Evolutionary conservation across 2,329 filamentous ascomycete genomes (phyloP), one percentile per base, ranked within the genome.

Genomic region (Neophaeococcomyces mojaviensis): DNA sequence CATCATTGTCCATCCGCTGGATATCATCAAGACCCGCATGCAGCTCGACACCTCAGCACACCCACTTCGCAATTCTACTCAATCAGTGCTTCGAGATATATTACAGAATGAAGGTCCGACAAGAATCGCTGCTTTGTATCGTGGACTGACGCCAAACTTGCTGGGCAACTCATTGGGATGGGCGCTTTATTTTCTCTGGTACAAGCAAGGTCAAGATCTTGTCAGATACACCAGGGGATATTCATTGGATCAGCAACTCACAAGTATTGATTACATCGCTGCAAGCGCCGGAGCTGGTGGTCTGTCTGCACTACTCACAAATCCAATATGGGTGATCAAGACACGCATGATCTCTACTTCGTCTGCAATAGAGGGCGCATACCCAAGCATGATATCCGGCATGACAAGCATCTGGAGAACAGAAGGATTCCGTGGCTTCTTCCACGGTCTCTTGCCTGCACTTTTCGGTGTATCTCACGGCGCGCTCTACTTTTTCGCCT

Each of bases 281-380:
- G 80, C 88, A 3, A 89, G 86, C 28, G 85, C 76, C 2, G 63
- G 69, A 31, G 75, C 77, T 57, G 89, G 90, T 24, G 72, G 84
- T 15, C 65, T 86, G 33, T 94, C 88, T 1, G 84, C 89, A 35
- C 68, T 86, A 24, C 74, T 90, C 54, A 97, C 92, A 24, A 97
- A 97, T 63, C 92, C 92, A 2, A 82, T 98, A 58, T 98, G 92
- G 92, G 92, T 98, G 2, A 81, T 98, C 64, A 97, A 97, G 72
- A 97, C 90, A 7, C 84, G 92, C 52, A 97, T 98, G 88, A 73
- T 97, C 19, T 88, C 88, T 24, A 89, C 86, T 3, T 86, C 92
- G 55, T 78, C 79, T 40, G 73, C 78, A 45, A 75, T 80, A 4
- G 77, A 75, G 2, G 88, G 88, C 12, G 92, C 90, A 1, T 98